Percentiles rank a stretch among this genome's conserved stretches.
phyloP scores from a whole-genome alignment of 768 basidiomycete genomes.

The Tulasnella sp. region DNA sequence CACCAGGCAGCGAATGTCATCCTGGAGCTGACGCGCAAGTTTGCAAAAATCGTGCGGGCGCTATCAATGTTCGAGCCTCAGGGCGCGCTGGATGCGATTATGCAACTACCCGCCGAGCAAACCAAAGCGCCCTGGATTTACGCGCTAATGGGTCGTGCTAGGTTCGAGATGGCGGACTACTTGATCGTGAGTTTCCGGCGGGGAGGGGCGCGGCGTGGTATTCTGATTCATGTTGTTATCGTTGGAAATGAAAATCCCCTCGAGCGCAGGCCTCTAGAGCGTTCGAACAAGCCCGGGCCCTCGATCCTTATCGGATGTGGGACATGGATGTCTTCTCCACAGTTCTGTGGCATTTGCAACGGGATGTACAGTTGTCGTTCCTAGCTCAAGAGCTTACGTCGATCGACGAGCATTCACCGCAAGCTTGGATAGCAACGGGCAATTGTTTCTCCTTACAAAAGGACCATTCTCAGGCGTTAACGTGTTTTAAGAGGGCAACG shows the following conservation, averaged over 20 bases:
- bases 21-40: slow-evolving; percentile 76
- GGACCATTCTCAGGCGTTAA: slow-evolving; percentile 89
- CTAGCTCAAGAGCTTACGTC: slow-evolving; percentile 90
- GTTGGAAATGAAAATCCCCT: slow-evolving; percentile 38
- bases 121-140: slow-evolving; percentile 77
- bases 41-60: slow-evolving; percentile 77
- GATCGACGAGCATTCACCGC: slow-evolving; percentile 77
- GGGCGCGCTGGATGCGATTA: slow-evolving; percentile 73
- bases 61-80: slow-evolving; percentile 77
- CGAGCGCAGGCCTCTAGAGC: slow-evolving; percentile 78
- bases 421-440: slow-evolving; percentile 96
- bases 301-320: slow-evolving; percentile 87
- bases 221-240: slow-evolving; percentile 26
- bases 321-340: slow-evolving; percentile 98
- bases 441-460: slow-evolving; percentile 95
- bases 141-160: slow-evolving; percentile 80
- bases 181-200: slow-evolving; percentile 65
- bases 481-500: slow-evolving; percentile 90
- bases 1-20: slow-evolving; percentile 71
- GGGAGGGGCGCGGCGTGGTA: neutral
- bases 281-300: slow-evolving; percentile 75
- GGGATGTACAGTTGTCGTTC: slow-evolving; percentile 82
- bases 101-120: slow-evolving; percentile 71
- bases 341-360: slow-evolving; percentile 90
- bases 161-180: slow-evolving; percentile 91